Evolutionary conservation across 2,329 filamentous ascomycete genomes (phyloP), one percentile per base, ranked within the genome.

Genomic region (Hymenoscyphus repandus): DNA sequence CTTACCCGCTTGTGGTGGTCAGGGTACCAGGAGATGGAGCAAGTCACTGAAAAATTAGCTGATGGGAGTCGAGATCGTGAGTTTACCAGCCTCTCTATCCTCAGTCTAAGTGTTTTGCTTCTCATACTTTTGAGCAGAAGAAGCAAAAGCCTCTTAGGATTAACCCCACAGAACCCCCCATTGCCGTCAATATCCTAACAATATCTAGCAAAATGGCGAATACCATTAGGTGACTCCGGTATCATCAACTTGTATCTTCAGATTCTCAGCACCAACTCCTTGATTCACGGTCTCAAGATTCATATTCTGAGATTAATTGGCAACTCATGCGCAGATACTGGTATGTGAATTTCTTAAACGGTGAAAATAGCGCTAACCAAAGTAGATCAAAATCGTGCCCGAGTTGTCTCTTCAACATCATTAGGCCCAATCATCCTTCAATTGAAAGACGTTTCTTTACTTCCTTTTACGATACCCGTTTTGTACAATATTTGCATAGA

Each of bases 401-500:
- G 75, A 0, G 72, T 84, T 2, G 72, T 83, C 3, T 68, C 73
- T 0, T 72, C 73, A 12, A 72, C 72, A 42, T 70, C 72, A 20
- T 61, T 85, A 11, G 59, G 67, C 2, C 65, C 69, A 31, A 69
- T 85, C 49, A 73, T 79, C 31, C 58, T 66, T 2, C 70, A 79
- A 33, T 65, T 84, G 7, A 57, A 67, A 12, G 56, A 67, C 50
- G 65, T 78, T 34, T 72, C 78, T 44, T 64, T 67, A 0, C 57
- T 83, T 15, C 65, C 81, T 6, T 79, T 79, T 61, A 72, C 73
- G 33, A 74, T 84, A 37, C 78, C 80, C 0, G 82, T 84, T 6
- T 66, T 85, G 3, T 82, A 77, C 65, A 85, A 85, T 60, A 72
- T 83, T 43, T 74, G 80, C 49, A 74, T 84, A 12, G 82, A 85